phyloP scores from a whole-genome alignment of 345 rosid species.

The Hibiscus trionum region DNA sequence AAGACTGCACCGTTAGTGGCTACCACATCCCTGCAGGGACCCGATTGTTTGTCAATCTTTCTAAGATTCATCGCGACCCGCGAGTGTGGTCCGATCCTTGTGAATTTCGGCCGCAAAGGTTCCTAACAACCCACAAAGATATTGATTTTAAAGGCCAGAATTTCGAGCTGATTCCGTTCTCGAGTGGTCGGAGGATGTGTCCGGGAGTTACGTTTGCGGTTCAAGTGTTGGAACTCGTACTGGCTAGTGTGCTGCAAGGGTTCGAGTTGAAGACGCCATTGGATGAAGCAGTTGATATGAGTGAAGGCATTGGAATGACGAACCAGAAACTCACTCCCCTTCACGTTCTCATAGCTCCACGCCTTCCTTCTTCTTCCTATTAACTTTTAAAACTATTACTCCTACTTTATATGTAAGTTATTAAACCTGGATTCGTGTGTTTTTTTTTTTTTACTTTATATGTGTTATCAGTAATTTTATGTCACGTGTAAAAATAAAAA shows the following conservation, averaged over 20 bases:
- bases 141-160: conserved; percentile 19
- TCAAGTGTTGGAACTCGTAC: conserved; percentile 15
- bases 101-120: conserved; percentile 24
- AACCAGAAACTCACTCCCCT: conserved; percentile 13
- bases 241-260: conserved; percentile 22
- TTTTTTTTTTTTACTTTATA: too few relatives aligned
- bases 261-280: conserved; percentile 20
- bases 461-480: too few relatives aligned
- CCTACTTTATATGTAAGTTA: too few relatives aligned
- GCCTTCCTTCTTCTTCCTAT: neutral
- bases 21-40: conserved; percentile 20
- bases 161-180: conserved; percentile 20
- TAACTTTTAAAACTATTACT: too few relatives aligned
- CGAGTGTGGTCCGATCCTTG: conserved; percentile 20
- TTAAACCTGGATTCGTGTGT: too few relatives aligned
- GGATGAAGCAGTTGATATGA: conserved; percentile 22
- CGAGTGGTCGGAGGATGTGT: conserved; percentile 30
- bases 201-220: conserved; percentile 23
- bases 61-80: conserved; percentile 29
- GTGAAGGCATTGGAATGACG: neutral
- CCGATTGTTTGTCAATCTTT: conserved; percentile 10
- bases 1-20: conserved; percentile 17
- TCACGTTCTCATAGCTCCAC: neutral
- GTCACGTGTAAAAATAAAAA: too few relatives aligned
- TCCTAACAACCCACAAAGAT: conserved; percentile 18